These are phyloP conservation scores for Colletotrichum orchidophilum DNA, from an alignment of 2,329 filamentous ascomycete genomes.

Conservation along the genomic window DNA sequence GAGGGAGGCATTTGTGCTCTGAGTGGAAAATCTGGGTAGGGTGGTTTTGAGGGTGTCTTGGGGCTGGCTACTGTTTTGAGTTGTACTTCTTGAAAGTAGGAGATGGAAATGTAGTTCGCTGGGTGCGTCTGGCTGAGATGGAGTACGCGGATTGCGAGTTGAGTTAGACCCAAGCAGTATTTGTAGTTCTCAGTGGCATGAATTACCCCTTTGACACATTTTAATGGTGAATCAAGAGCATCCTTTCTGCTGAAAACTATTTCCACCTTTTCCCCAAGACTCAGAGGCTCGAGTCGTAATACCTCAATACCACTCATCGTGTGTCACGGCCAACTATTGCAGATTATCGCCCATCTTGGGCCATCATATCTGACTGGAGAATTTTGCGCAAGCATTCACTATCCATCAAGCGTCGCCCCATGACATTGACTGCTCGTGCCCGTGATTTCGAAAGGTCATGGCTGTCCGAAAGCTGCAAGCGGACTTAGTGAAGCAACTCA, in stretches of 20 bases:
- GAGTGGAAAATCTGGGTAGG: background rate
- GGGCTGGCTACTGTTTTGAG: background rate
- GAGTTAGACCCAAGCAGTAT: background rate
- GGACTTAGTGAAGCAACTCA: too few species aligned
- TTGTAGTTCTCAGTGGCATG: background rate
- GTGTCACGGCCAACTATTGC: background rate
- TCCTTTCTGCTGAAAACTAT: fast-evolving
- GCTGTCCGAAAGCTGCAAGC: too few species aligned
- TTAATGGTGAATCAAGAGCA: background rate
- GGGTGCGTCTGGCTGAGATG: too few species aligned
- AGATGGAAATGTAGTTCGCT: background rate
- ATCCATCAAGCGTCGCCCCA: background rate
- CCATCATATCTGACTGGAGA: too few species aligned
- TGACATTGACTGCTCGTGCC: too few species aligned
- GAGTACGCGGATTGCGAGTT: background rate
- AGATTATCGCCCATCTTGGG: background rate
- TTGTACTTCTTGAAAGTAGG: background rate
- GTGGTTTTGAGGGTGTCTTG: background rate
- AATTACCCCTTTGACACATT: too few species aligned
- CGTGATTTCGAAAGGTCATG: too few species aligned
- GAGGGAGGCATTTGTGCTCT: background rate
- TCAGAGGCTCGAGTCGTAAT: background rate
- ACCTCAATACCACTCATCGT: background rate
- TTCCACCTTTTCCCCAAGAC: background rate
- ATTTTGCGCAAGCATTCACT: background rate